Evolutionary conservation across 331 rosid genomes (phyloP).

Genomic region (Quercus phellos): DNA sequence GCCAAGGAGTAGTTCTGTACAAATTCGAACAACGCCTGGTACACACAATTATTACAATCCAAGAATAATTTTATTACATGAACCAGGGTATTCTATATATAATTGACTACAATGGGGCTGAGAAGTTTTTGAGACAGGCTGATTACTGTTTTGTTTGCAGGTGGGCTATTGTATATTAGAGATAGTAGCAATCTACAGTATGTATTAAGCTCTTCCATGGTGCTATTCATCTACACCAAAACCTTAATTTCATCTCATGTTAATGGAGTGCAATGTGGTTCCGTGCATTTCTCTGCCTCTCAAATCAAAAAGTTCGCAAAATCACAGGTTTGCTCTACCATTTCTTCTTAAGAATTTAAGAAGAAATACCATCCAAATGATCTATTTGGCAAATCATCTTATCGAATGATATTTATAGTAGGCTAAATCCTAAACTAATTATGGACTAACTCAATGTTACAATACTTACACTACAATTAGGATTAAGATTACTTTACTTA

Average conservation of each 20-base stretch:
- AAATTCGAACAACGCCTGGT: constrained; percentile 66
- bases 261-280: constrained; percentile 61
- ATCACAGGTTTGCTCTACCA: constrained; percentile 43
- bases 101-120: background rate
- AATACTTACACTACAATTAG: too few relatives aligned
- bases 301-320: constrained; percentile 60
- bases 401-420: too few relatives aligned
- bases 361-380: background rate
- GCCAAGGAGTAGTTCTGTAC: constrained; percentile 74
- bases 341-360: background rate
- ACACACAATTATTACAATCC: background rate
- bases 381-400: background rate
- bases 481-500: too few relatives aligned
- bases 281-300: constrained; percentile 42
- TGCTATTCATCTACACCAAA: constrained; percentile 57
- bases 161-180: constrained; percentile 69
- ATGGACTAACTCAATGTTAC: too few relatives aligned
- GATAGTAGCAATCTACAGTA: constrained; percentile 76
- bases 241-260: constrained; percentile 36
- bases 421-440: background rate
- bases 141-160: constrained; percentile 27
- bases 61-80: background rate
- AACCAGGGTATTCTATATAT: background rate
- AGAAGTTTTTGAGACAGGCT: background rate
- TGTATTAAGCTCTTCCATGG: constrained; percentile 57